Evolutionary conservation across 2,329 filamentous ascomycete genomes (phyloP).

Genomic region (Tolypocladium tundrense): DNA sequence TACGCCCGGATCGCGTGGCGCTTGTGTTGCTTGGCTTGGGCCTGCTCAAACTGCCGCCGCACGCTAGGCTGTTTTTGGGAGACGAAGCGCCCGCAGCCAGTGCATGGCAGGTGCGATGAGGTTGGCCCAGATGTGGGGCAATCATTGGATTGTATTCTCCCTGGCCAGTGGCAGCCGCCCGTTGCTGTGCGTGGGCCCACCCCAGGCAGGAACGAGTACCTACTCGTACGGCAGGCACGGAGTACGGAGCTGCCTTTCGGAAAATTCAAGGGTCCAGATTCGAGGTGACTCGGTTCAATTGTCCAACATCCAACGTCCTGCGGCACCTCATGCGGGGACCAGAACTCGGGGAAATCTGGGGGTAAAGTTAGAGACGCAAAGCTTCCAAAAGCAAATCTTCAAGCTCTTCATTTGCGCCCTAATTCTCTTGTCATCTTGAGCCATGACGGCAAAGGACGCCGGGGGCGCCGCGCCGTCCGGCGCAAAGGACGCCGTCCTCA

Average conservation of each 20-base stretch:
- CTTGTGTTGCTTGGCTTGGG: conserved; percentile 4
- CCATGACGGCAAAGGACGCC: conserved; percentile 23
- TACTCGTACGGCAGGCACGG: neutral
- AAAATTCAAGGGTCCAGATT: neutral
- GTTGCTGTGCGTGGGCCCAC: neutral
- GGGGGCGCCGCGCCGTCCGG: conserved; percentile 41
- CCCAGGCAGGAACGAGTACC: neutral
- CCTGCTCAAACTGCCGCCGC: conserved; percentile 6
- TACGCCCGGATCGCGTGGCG: conserved; percentile 12
- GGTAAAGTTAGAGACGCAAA: neutral
- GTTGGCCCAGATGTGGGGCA: neutral
- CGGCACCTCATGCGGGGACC: neutral
- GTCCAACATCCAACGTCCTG: neutral
- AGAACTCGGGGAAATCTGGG: neutral
- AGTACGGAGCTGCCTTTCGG: neutral
- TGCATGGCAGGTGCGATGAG: neutral
- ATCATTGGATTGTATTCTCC: neutral
- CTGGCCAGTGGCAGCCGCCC: neutral
- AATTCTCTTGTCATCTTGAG: neutral
- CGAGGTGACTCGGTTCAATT: neutral
- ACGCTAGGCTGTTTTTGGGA: conserved; percentile 6
- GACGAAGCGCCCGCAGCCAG: neutral
- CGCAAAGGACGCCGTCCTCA: conserved; percentile 73
- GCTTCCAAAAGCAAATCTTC: neutral
- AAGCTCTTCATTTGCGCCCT: neutral